A percentile compares a stretch with the other conserved stretches of the same genome.
phyloP scores from a whole-genome alignment of 2,329 filamentous ascomycete genomes.

The Diaporthe sp. region DNA sequence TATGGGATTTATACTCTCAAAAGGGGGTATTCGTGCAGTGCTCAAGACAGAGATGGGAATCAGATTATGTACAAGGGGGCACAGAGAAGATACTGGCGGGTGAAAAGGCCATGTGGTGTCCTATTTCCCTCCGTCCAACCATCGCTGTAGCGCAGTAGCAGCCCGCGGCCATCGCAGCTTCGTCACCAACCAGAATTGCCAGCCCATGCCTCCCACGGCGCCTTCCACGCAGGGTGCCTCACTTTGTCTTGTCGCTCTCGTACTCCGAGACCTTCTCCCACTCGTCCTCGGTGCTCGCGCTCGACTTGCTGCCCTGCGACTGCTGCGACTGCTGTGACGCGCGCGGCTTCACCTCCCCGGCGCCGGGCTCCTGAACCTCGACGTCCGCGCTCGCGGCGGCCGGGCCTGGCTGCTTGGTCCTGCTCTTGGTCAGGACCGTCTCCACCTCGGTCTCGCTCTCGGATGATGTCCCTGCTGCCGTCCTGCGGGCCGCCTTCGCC shows the following conservation, averaged over 20 bases:
- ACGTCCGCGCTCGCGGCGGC: slow-evolving; percentile 57
- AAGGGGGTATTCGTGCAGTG: slow-evolving; percentile 16
- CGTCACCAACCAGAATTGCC: not conserved
- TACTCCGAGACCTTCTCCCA: slow-evolving; percentile 95
- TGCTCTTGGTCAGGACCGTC: slow-evolving; percentile 45
- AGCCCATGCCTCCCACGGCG: not conserved
- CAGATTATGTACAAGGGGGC: slow-evolving; percentile 29
- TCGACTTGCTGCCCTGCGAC: slow-evolving; percentile 65
- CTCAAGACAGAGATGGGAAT: not conserved
- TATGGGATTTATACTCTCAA: not conserved
- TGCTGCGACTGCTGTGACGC: slow-evolving; percentile 48
- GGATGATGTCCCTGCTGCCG: slow-evolving; percentile 54
- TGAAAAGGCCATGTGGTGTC: slow-evolving; percentile 3
- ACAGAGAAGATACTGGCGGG: slow-evolving; percentile 5
- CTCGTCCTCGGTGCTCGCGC: slow-evolving; percentile 89
- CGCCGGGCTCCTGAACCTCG: slow-evolving; percentile 56
- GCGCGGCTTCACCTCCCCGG: slow-evolving; percentile 64
- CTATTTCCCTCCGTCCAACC: not conserved
- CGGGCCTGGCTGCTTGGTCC: slow-evolving; percentile 41
- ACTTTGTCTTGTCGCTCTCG: slow-evolving; percentile 72
- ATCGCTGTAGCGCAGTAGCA: not conserved
- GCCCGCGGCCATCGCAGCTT: not conserved
- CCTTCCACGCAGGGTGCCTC: not conserved
- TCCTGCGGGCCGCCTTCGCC: slow-evolving; percentile 53
- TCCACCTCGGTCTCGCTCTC: slow-evolving; percentile 69